Evolutionary conservation across 2,329 filamentous ascomycete genomes (phyloP).

Genomic region (Stemphylium lycopersici): DNA sequence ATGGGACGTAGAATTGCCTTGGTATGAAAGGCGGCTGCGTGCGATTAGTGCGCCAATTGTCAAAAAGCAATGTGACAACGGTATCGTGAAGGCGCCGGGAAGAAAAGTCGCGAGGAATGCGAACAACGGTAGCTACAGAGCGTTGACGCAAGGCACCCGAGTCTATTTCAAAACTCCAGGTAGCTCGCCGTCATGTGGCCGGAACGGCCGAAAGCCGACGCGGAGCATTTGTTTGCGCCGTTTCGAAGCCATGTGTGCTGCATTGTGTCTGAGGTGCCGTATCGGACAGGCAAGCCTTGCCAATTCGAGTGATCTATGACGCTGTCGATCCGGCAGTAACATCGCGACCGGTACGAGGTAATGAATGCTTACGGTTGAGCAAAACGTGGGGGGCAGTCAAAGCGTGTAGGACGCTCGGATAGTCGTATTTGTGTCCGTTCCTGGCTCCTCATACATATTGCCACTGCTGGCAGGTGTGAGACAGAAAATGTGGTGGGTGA

Average conservation of each 20-base stretch:
- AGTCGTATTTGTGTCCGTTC: not conserved
- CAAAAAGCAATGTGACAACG: conserved; percentile 4
- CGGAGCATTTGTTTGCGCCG: conserved; percentile 27
- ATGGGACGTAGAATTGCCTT: not conserved
- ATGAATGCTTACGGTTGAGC: not conserved
- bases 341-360: conserved; percentile 3
- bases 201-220: conserved; percentile 22
- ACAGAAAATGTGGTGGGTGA: not conserved
- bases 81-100: conserved; percentile 6
- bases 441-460: not conserved
- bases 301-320: conserved; percentile 46
- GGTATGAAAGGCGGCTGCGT: not conserved
- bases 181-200: conserved; percentile 3
- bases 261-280: conserved; percentile 40
- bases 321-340: conserved; percentile 25
- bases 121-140: conserved; percentile 3
- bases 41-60: not conserved
- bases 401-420: not conserved
- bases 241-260: conserved; percentile 31
- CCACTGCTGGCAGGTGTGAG: not conserved
- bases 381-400: not conserved
- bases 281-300: conserved; percentile 40
- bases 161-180: conserved; percentile 12
- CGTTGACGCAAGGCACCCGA: conserved; percentile 3
- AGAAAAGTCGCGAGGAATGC: conserved; percentile 8